Evolutionary conservation across 2,329 filamentous ascomycete genomes (phyloP).

Genomic region (Botrytis galanthina): DNA sequence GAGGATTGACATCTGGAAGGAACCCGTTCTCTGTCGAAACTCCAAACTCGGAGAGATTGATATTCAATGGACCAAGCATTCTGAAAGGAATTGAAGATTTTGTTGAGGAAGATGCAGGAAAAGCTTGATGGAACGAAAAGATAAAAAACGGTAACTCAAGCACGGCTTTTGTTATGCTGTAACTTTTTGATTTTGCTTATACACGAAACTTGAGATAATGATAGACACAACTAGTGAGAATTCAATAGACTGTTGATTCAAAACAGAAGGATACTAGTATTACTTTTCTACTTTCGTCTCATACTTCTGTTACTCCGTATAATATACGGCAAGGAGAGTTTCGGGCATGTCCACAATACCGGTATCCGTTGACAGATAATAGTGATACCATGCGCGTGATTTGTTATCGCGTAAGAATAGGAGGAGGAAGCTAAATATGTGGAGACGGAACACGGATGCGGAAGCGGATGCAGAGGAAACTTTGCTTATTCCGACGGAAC

Average conservation of each 20-base stretch:
- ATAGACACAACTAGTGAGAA: not conserved
- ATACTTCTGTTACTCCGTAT: not conserved
- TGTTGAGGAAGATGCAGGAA: not conserved
- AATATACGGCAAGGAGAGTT: not conserved
- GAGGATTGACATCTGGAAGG: constrained; percentile 67
- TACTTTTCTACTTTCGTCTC: not conserved
- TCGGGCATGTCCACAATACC: not conserved
- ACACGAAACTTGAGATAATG: not conserved
- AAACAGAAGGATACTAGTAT: not conserved
- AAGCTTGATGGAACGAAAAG: not conserved
- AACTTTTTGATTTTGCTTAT: not conserved
- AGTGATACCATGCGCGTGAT: not conserved
- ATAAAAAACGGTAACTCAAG: not conserved
- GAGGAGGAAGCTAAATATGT: not conserved
- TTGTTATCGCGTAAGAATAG: constrained; percentile 17
- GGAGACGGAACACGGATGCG: constrained; percentile 25
- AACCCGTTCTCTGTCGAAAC: constrained; percentile 56
- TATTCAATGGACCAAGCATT: constrained; percentile 33
- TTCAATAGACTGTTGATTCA: not conserved
- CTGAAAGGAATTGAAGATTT: not conserved
- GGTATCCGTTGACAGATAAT: constrained; percentile 2
- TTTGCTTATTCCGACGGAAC: constrained; percentile 12
- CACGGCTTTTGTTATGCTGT: not conserved
- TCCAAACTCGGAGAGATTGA: constrained; percentile 31
- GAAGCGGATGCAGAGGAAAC: constrained; percentile 21